phyloP scores from a whole-genome alignment of 371 early-diverging fungal species.

The Rhizopus stolonifer region DNA sequence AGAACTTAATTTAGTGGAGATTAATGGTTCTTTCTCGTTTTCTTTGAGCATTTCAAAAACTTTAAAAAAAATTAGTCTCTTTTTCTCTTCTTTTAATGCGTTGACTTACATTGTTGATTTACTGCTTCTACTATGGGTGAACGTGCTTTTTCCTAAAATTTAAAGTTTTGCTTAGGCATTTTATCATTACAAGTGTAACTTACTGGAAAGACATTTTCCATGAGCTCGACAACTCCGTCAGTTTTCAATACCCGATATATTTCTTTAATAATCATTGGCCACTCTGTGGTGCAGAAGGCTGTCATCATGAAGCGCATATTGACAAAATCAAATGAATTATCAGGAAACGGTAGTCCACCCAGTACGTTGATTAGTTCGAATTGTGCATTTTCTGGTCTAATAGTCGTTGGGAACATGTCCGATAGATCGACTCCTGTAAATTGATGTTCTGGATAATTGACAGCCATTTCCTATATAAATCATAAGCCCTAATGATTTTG shows the following conservation, averaged over 20 bases:
- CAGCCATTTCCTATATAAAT: conserved; percentile 62
- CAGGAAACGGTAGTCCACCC: conserved; percentile 42
- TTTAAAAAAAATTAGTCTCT: conserved; percentile 12
- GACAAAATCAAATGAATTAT: conserved; percentile 47
- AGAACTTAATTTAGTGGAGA: conserved; percentile 27
- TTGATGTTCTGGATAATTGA: conserved; percentile 51
- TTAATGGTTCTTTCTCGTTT: conserved; percentile 39
- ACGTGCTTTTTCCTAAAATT: conserved; percentile 11
- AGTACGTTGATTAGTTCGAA: conserved; percentile 40
- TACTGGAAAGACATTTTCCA: conserved; percentile 49
- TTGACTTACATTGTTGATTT: conserved; percentile 17
- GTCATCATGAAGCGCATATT: conserved; percentile 46
- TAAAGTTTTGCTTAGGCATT: no score
- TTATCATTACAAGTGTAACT: conserved; percentile 3
- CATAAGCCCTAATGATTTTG: neutral
- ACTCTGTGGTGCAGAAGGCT: conserved; percentile 33
- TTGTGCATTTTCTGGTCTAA: conserved; percentile 45
- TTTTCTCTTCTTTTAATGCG: no score
- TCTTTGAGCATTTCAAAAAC: conserved; percentile 32
- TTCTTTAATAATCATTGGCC: conserved; percentile 36
- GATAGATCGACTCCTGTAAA: conserved; percentile 56
- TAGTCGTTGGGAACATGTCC: conserved; percentile 42
- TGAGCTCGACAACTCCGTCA: conserved; percentile 42
- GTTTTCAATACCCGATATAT: conserved; percentile 49
- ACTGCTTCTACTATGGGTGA: conserved; percentile 10